Percentiles rank a stretch among this genome's conserved stretches.
Evolutionary conservation across 306 rosid genomes (phyloP).

Genomic region (Ammopiptanthus mongolicus): DNA sequence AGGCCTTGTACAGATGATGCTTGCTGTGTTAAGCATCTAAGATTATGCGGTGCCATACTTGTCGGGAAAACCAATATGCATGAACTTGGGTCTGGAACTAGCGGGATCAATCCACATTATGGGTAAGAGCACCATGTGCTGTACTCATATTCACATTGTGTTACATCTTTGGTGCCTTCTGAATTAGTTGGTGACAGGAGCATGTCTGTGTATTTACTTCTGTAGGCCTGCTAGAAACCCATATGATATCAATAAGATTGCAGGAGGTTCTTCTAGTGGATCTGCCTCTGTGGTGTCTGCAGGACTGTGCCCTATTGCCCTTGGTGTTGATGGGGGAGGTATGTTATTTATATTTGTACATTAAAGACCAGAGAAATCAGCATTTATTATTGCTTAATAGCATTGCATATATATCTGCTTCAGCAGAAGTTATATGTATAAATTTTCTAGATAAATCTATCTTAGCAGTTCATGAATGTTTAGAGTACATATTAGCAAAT

Average conservation of each 20-base stretch:
- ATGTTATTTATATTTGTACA: neutral
- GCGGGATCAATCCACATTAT: constrained; percentile 91
- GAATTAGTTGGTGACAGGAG: neutral
- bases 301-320: constrained; percentile 87
- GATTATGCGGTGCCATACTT: constrained; percentile 71
- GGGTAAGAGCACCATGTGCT: constrained; percentile 48
- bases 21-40: constrained; percentile 69
- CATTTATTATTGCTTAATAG: constrained; percentile 3
- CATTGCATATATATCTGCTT: neutral
- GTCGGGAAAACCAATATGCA: constrained; percentile 98
- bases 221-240: constrained; percentile 85
- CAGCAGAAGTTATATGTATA: neutral
- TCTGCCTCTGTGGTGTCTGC: constrained; percentile 92
- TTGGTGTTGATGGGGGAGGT: constrained; percentile 99
- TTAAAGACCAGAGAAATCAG: neutral
- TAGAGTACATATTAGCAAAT: neutral
- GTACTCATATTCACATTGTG: neutral
- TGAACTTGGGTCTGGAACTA: constrained; percentile 95
- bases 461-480: neutral
- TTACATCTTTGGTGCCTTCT: neutral
- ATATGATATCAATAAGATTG: constrained; percentile 45
- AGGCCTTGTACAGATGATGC: constrained; percentile 76
- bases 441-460: neutral
- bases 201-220: neutral
- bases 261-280: constrained; percentile 97